Conservation (phyloP, 2,329 filamentous ascomycete species). For the Ilyonectria robusta region DNA sequence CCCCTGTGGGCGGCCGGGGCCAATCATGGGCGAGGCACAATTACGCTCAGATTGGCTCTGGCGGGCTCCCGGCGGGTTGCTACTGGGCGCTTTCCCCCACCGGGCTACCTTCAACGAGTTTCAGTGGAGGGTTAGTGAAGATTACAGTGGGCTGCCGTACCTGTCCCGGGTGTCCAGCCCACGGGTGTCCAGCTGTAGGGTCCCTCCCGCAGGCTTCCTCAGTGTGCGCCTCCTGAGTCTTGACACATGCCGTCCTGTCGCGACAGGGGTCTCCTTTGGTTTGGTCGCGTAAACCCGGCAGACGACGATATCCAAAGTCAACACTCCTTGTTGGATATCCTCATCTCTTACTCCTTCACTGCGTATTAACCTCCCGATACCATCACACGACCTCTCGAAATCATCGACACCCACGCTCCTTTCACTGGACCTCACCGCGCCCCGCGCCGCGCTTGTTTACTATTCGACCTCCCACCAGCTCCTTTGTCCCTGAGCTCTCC, state of each 20-base stretch:
- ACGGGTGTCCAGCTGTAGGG: constrained; percentile 18
- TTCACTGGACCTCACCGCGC: constrained; percentile 15
- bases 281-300: constrained; percentile 48
- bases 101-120: constrained; percentile 28
- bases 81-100: constrained; percentile 19
- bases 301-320: constrained; percentile 45
- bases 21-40: constrained; percentile 30
- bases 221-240: constrained; percentile 37
- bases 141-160: constrained; percentile 19
- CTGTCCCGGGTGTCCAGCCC: constrained; percentile 14
- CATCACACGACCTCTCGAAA: constrained; percentile 23
- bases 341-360: constrained; percentile 41
- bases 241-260: constrained; percentile 52
- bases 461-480: constrained; percentile 33
- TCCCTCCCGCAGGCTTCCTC: constrained; percentile 22
- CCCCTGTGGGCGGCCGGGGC: constrained; percentile 25
- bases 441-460: constrained; percentile 36
- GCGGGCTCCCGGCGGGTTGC: constrained; percentile 12
- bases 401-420: constrained; percentile 41
- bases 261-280: constrained; percentile 50
- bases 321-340: constrained; percentile 44
- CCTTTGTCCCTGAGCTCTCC: constrained; percentile 31
- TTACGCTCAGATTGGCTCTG: constrained; percentile 24
- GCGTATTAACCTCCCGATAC: constrained; percentile 35
- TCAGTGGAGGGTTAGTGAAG: constrained; percentile 17